Conservation (phyloP, 2,329 filamentous ascomycete genomes). For the Diaporthe destruens region DNA sequence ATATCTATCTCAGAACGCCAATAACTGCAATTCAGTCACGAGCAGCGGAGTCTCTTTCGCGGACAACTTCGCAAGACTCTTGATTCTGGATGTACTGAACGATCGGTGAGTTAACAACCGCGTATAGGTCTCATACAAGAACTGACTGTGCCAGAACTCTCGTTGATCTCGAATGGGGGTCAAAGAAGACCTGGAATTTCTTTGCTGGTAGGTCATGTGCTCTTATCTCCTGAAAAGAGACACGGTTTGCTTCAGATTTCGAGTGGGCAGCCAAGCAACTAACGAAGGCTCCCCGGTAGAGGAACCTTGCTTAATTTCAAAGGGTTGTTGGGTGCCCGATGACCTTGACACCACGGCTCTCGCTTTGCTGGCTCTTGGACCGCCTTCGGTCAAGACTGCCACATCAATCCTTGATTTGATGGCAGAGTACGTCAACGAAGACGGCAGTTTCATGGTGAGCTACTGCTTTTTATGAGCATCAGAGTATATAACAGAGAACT, state of each 20-base stretch:
- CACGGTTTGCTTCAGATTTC: too few relatives aligned
- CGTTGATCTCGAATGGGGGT: neutral
- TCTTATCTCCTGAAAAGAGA: too few relatives aligned
- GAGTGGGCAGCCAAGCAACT: neutral
- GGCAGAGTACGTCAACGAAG: too few relatives aligned
- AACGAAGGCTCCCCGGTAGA: slow-evolving; percentile 41
- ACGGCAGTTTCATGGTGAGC: neutral
- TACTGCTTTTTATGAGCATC: too few relatives aligned
- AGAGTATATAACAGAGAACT: slow-evolving; percentile 30
- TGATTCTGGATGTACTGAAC: neutral
- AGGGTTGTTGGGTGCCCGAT: slow-evolving; percentile 47
- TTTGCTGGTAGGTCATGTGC: neutral
- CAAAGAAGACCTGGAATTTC: slow-evolving; percentile 12
- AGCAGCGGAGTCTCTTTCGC: neutral
- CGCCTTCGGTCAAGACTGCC: slow-evolving; percentile 23
- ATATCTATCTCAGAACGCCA: slow-evolving; percentile 1
- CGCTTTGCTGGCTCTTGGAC: slow-evolving; percentile 47
- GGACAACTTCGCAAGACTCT: neutral
- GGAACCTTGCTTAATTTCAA: slow-evolving; percentile 34
- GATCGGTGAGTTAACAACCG: neutral
- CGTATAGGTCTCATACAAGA: too few relatives aligned
- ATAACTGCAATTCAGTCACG: neutral
- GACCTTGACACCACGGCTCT: slow-evolving; percentile 53
- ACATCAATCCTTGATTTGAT: neutral
- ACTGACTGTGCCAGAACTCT: neutral